Evolutionary conservation across 2,329 filamentous ascomycete species (phyloP).

Genomic region (Cordyceps militaris): DNA sequence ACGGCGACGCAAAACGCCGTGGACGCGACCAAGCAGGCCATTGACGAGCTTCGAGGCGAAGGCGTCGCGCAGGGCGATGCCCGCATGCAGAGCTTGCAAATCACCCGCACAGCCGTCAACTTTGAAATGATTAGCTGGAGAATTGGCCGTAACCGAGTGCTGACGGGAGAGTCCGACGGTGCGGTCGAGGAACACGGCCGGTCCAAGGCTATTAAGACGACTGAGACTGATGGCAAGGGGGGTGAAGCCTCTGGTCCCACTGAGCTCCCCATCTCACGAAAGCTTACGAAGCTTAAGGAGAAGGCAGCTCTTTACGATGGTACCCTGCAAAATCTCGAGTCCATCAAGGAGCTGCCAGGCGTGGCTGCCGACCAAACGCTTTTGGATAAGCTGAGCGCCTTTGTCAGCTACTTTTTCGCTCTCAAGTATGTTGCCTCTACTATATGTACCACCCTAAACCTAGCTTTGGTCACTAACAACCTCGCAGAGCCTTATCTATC

Average conservation of each 20-base stretch:
- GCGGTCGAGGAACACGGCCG: slow-evolving; percentile 47
- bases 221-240: slow-evolving; percentile 22
- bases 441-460: not conserved
- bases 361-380: slow-evolving; percentile 78
- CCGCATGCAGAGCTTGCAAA: slow-evolving; percentile 85
- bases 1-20: slow-evolving; percentile 88
- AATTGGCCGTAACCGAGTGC: slow-evolving; percentile 82
- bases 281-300: slow-evolving; percentile 75
- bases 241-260: slow-evolving; percentile 39
- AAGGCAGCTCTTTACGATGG: slow-evolving; percentile 86
- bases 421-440: slow-evolving; percentile 56
- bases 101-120: slow-evolving; percentile 88
- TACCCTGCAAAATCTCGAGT: slow-evolving; percentile 82
- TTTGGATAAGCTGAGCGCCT: slow-evolving; percentile 69
- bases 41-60: slow-evolving; percentile 81
- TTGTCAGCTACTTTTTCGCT: slow-evolving; percentile 76
- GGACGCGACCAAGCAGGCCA: slow-evolving; percentile 86
- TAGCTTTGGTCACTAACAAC: not conserved
- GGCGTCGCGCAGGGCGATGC: slow-evolving; percentile 76
- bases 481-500: slow-evolving; percentile 67
- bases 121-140: slow-evolving; percentile 93
- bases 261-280: slow-evolving; percentile 64
- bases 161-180: slow-evolving; percentile 79
- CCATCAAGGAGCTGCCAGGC: slow-evolving; percentile 81
- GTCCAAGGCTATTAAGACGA: slow-evolving; percentile 46